A percentile compares a stretch with the other conserved stretches of the same genome.
These are phyloP conservation scores for Vigna reflexopilosa DNA, from an alignment of 306 rosid genomes.

Conservation along the genomic window DNA sequence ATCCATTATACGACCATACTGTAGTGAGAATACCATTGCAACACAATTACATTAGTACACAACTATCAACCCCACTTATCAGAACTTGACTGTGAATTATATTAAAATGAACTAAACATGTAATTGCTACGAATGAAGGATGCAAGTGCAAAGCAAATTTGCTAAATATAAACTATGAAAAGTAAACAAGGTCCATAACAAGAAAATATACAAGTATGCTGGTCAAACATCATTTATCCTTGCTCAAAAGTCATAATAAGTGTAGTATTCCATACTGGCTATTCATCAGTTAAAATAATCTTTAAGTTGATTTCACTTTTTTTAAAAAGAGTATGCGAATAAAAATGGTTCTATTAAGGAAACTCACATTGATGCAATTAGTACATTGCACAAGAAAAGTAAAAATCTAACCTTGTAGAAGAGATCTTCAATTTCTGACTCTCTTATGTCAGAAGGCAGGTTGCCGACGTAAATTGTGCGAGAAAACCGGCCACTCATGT, in stretches of 20 bases:
- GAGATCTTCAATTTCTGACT: constrained; percentile 89
- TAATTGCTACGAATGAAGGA: not conserved
- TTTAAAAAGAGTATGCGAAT: not conserved
- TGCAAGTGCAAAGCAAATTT: not conserved
- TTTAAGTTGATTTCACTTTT: not conserved
- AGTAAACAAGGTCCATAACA: not conserved
- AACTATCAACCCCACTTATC: constrained; percentile 26
- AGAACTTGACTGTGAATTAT: not conserved
- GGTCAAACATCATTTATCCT: not conserved
- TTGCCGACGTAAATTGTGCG: constrained; percentile 99
- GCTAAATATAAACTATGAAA: too few relatives aligned
- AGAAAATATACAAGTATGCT: not conserved
- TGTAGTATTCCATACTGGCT: not conserved
- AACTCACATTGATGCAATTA: constrained; percentile 24
- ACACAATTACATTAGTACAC: constrained; percentile 39
- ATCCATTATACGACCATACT: constrained; percentile 98
- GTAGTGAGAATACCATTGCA: constrained; percentile 45
- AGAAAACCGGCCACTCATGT: constrained; percentile 98
- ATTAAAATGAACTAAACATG: not conserved
- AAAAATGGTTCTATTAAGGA: constrained; percentile 16
- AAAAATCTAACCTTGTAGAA: constrained; percentile 77
- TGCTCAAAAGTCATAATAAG: not conserved
- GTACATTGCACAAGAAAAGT: not conserved
- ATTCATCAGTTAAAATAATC: not conserved
- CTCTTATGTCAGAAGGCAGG: constrained; percentile 91